Conservation (phyloP, 108 stramenopile species). For the Nannochloropsis oceanica region DNA sequence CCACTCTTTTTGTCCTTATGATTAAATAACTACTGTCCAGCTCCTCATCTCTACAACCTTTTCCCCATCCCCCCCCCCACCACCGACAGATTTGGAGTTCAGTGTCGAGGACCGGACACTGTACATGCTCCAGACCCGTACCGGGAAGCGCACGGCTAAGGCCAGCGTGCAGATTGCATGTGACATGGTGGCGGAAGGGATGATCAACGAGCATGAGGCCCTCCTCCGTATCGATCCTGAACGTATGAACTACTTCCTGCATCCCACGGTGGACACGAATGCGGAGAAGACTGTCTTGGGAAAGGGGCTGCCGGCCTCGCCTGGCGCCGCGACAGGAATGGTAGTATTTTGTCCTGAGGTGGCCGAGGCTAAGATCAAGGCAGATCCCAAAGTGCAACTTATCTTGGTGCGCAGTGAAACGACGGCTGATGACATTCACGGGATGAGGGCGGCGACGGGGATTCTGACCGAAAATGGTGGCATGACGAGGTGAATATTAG, state of each 20-base stretch:
- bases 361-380: conserved; percentile 50
- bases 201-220: conserved; percentile 52
- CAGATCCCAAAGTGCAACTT: conserved; percentile 39
- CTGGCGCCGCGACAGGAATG: conserved; percentile 68
- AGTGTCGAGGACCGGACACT: conserved; percentile 69
- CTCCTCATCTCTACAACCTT: background rate
- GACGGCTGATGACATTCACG: conserved; percentile 65
- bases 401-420: conserved; percentile 61
- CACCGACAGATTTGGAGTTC: conserved; percentile 59
- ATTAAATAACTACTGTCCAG: too few species aligned
- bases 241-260: conserved; percentile 62
- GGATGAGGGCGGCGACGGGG: conserved; percentile 58
- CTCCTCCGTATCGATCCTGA: conserved; percentile 56
- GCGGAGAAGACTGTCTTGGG: conserved; percentile 43
- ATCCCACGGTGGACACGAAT: conserved; percentile 39
- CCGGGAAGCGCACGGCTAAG: conserved; percentile 60
- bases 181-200: conserved; percentile 59
- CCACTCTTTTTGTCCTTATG: too few species aligned
- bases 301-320: conserved; percentile 58
- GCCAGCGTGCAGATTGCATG: conserved; percentile 66
- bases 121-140: conserved; percentile 71
- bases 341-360: conserved; percentile 55
- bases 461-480: conserved; percentile 65
- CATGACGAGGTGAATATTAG: conserved; percentile 40
- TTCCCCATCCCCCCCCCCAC: background rate